Percentiles rank a stretch among this genome's conserved stretches.
These are phyloP conservation scores for Oenanthe javanica DNA, from an alignment of 140 eudicot species.

Conservation along the genomic window DNA sequence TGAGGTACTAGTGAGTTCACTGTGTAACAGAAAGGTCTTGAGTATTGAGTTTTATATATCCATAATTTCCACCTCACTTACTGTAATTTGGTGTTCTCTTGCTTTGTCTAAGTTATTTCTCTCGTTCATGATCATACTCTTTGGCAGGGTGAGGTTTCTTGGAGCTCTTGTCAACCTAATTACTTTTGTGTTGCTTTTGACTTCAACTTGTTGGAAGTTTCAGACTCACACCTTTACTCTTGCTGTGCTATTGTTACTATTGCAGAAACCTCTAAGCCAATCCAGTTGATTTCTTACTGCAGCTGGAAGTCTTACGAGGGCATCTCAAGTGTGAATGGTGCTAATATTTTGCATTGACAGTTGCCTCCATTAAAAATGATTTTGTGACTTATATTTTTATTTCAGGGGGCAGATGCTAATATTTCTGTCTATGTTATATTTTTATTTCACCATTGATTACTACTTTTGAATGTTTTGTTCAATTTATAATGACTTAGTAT, in stretches of 20 bases:
- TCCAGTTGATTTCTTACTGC: slow-evolving; percentile 11
- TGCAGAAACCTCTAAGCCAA: slow-evolving; percentile 29
- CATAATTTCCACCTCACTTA: slow-evolving; percentile 8
- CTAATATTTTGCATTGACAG: not conserved
- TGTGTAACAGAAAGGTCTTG: not conserved
- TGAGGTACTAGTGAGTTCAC: not conserved
- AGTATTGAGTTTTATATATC: not conserved
- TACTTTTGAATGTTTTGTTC: not conserved
- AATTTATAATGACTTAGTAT: not conserved
- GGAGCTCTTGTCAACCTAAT: slow-evolving; percentile 35
- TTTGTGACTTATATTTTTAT: slow-evolving; percentile 7
- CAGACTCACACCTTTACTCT: slow-evolving; percentile 47
- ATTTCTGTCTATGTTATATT: slow-evolving; percentile 12
- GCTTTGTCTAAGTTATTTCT: slow-evolving; percentile 14
- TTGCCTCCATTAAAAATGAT: slow-evolving; percentile 2
- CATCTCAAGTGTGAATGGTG: slow-evolving; percentile 12
- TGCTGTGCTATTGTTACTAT: slow-evolving; percentile 38
- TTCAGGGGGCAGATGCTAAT: slow-evolving; percentile 23
- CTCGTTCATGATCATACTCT: slow-evolving; percentile 26
- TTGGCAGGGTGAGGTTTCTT: slow-evolving; percentile 41
- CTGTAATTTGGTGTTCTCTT: not conserved
- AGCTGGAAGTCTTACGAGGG: slow-evolving; percentile 13
- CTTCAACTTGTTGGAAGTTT: slow-evolving; percentile 44
- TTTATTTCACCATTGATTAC: slow-evolving; percentile 8
- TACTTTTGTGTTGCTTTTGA: slow-evolving; percentile 27